phyloP scores from a whole-genome alignment of 2,329 filamentous ascomycete genomes.

The Hymenoscyphus infarciens region DNA sequence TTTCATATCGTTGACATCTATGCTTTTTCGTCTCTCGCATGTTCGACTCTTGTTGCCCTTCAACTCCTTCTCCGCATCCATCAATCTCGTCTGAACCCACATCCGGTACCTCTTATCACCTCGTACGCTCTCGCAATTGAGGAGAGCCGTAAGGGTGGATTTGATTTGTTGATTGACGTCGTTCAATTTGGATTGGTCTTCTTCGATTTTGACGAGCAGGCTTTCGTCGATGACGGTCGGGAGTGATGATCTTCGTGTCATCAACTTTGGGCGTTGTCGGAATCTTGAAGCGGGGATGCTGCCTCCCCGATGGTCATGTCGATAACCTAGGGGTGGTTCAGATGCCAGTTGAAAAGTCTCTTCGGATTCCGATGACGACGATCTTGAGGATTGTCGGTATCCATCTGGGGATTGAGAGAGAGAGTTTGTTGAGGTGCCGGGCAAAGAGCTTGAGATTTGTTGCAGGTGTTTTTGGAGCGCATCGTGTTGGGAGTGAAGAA shows the following conservation, averaged over 20 bases:
- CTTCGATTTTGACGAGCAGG: conserved; percentile 24
- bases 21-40: conserved; percentile 1
- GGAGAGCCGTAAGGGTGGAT: conserved; percentile 48
- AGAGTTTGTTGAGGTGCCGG: conserved; percentile 8
- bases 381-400: conserved; percentile 18
- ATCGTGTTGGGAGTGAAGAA: conserved; percentile 36
- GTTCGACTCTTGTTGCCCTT: conserved; percentile 10
- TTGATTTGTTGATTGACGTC: conserved; percentile 52
- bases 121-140: conserved; percentile 49
- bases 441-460: conserved; percentile 20
- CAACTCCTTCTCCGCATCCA: conserved; percentile 50
- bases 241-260: conserved; percentile 23
- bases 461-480: conserved; percentile 35
- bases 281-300: conserved; percentile 8
- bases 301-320: conserved; percentile 17
- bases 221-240: conserved; percentile 29
- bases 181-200: conserved; percentile 39
- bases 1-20: background rate
- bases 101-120: conserved; percentile 43
- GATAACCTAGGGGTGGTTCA: conserved; percentile 8
- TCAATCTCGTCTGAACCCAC: conserved; percentile 50
- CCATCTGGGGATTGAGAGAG: conserved; percentile 11
- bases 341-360: conserved; percentile 10
- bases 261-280: conserved; percentile 12
- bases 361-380: conserved; percentile 22